Base-by-base conservation (phyloP, 2,329 filamentous ascomycete species). In the Calonectria crousiana region DNA sequence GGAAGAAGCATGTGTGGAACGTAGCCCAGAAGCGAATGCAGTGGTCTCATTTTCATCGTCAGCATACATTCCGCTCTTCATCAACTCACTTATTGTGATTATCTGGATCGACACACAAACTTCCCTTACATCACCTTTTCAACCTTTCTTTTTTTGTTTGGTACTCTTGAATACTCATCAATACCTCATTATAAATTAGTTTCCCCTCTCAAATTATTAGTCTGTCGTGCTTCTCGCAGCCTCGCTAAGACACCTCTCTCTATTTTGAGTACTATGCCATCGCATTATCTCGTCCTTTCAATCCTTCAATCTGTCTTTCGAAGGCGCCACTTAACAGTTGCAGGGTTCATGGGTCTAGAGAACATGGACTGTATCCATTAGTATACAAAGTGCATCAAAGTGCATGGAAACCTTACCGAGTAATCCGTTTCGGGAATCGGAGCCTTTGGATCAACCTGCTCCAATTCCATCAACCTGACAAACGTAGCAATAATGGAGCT, bases 401-500 rank as follows among this genome's bases (percentile, higher is more conserved):
- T 0, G 0, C 0, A 1, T 3, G 0, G 8, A 23, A 23, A 53
- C 30, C 78, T 70, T 92, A 73, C 87, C 91, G 69, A 94, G 89
- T 66, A 97, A 89, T 67, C 89, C 88, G 81, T 91, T 86, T 83
- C 90, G 89, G 38, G 94, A 91, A 80, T 93, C 90, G 13, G 92
- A 82, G 81, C 95, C 95, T 82, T 89, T 87, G 84, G 77, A 38
- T 79, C 78, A 28, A 79, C 74, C 14, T 79, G 74, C 6, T 79
- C 78, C 8, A 98, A 90, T 86, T 95, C 96, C 87, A 98, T 94
- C 66, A 92, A 82, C 52, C 95, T 90, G 53, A 98, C 93, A 76
- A 96, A 87, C 44, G 92, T 92, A 47, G 93, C 95, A 10, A 93
- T 87, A 75, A 98, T 97, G 20, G 95, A 95, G 82, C 95, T 93